phyloP scores from a whole-genome alignment of 2,329 filamentous ascomycete species.

The Neurospora sp. region DNA sequence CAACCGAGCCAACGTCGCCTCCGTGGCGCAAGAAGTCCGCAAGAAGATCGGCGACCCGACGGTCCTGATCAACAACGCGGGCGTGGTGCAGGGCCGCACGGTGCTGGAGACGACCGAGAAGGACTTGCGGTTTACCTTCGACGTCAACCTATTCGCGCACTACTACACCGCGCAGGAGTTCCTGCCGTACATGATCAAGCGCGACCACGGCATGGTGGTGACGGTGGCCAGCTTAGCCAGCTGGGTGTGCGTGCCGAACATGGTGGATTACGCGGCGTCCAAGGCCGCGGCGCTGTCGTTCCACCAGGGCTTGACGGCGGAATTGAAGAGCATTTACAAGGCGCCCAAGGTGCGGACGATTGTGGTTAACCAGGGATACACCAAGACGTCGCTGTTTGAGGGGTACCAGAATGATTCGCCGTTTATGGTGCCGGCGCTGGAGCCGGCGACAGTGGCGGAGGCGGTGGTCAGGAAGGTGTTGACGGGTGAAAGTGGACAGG shows the following conservation, averaged over 20 bases:
- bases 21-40: conserved; percentile 43
- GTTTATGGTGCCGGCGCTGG: conserved; percentile 43
- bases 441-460: conserved; percentile 55
- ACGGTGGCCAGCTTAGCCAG: conserved; percentile 58
- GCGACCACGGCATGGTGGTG: conserved; percentile 64
- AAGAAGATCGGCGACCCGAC: conserved; percentile 53
- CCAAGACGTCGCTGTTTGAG: conserved; percentile 49
- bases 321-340: conserved; percentile 49
- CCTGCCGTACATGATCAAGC: conserved; percentile 51
- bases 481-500: conserved; percentile 44
- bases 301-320: conserved; percentile 54
- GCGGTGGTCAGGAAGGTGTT: conserved; percentile 52
- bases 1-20: conserved; percentile 41
- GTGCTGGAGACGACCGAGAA: conserved; percentile 49
- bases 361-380: conserved; percentile 55
- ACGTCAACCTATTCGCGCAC: conserved; percentile 60
- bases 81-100: conserved; percentile 50
- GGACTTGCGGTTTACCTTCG: conserved; percentile 58
- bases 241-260: conserved; percentile 49
- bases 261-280: conserved; percentile 58
- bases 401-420: conserved; percentile 41
- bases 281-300: conserved; percentile 60
- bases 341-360: conserved; percentile 57
- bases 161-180: conserved; percentile 60
- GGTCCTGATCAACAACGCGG: conserved; percentile 64